Evolutionary conservation across 805 yeast species (phyloP).

Genomic region (Yarrowia sp.): DNA sequence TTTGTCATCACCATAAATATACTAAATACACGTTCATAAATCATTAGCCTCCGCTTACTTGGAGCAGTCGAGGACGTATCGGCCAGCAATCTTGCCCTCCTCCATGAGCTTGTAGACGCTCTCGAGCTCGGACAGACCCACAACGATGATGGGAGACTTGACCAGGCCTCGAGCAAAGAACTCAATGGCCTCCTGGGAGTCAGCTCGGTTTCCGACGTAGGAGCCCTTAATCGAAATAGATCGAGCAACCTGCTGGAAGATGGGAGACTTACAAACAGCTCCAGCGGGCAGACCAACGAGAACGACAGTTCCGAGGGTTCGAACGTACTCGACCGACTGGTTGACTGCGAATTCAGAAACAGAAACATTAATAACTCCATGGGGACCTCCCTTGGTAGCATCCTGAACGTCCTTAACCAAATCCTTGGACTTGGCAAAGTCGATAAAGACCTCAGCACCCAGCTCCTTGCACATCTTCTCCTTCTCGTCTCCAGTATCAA

Average conservation of each 20-base stretch:
- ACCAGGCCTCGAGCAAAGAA: constrained; percentile 54
- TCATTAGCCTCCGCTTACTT: constrained; percentile 34
- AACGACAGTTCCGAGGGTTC: constrained; percentile 57
- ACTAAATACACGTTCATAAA: background rate
- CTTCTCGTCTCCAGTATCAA: constrained; percentile 70
- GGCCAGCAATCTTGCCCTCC: constrained; percentile 60
- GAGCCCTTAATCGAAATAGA: constrained; percentile 49
- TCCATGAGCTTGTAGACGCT: constrained; percentile 55
- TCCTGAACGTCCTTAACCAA: constrained; percentile 44
- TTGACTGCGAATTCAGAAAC: constrained; percentile 11
- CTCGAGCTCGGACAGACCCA: constrained; percentile 52
- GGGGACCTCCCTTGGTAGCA: constrained; percentile 55
- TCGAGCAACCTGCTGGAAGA: constrained; percentile 55
- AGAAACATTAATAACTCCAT: background rate
- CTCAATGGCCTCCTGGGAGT: constrained; percentile 49
- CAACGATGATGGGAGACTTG: constrained; percentile 54
- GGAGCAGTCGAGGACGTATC: constrained; percentile 61
- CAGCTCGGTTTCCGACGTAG: constrained; percentile 12
- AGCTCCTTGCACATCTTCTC: constrained; percentile 50
- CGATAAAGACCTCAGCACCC: constrained; percentile 66
- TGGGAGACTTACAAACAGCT: constrained; percentile 52
- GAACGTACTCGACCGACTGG: constrained; percentile 43
- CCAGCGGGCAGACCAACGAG: constrained; percentile 64
- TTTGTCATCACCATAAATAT: background rate
- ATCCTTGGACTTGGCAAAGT: constrained; percentile 53